Percentiles rank a stretch among this genome's conserved stretches.
These are phyloP conservation scores for Blastocystis sp. DNA, from an alignment of 352 stramenopile genomes.

Conservation along the genomic window DNA sequence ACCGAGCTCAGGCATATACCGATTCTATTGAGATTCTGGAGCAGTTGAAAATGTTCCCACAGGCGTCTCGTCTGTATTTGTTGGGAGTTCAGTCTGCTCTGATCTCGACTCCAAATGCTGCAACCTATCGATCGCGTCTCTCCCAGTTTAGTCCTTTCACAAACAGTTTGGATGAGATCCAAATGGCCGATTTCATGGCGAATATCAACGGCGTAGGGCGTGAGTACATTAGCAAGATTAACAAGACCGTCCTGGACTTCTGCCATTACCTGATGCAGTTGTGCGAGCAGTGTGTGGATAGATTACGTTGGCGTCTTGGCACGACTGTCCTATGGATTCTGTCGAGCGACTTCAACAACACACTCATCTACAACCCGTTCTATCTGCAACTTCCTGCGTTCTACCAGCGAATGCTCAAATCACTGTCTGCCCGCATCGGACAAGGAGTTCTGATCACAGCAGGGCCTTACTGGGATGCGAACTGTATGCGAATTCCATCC, in stretches of 20 bases:
- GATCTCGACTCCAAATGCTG: slow-evolving; percentile 52
- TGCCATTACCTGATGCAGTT: slow-evolving; percentile 30
- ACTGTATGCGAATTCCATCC: slow-evolving; percentile 5
- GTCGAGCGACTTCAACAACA: slow-evolving; percentile 58
- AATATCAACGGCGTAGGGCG: slow-evolving; percentile 57
- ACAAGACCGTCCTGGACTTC: slow-evolving; percentile 45
- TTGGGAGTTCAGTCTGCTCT: slow-evolving; percentile 54
- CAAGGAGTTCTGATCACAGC: slow-evolving; percentile 43
- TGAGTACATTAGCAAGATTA: slow-evolving; percentile 32
- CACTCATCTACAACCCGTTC: slow-evolving; percentile 57
- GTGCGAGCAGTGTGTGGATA: slow-evolving; percentile 8
- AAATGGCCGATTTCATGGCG: slow-evolving; percentile 61
- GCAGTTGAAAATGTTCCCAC: slow-evolving; percentile 3
- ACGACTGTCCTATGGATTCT: slow-evolving; percentile 59
- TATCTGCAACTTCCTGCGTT: slow-evolving; percentile 42
- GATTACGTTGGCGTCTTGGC: slow-evolving; percentile 31
- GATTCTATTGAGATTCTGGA: slow-evolving; percentile 58
- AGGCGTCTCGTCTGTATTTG: slow-evolving; percentile 59
- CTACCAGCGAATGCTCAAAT: slow-evolving; percentile 32
- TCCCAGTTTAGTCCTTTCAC: slow-evolving; percentile 53
- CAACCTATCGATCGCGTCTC: slow-evolving; percentile 26
- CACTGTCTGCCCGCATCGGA: not conserved
- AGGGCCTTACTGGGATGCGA: slow-evolving; percentile 53
- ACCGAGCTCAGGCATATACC: slow-evolving; percentile 11
- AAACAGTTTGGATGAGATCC: slow-evolving; percentile 44